Evolutionary conservation across 2,329 filamentous ascomycete species (phyloP), one percentile per base, ranked within the genome.

Genomic region (Paecilomyces niveus): DNA sequence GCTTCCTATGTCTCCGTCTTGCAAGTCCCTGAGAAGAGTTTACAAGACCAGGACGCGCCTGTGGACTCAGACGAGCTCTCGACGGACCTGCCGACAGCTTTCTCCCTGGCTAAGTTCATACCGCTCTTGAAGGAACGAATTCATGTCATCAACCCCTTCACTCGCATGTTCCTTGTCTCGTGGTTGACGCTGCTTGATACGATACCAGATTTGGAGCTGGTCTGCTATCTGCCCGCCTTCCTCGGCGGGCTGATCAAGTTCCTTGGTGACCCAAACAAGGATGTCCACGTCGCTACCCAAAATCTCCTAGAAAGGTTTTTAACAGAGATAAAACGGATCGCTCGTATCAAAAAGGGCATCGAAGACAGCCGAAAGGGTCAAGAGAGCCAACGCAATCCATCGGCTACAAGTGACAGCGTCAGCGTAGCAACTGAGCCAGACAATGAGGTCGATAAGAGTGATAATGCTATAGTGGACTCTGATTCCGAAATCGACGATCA

Each of bases 151-250:
- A 97, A 96, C 68, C 92, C 95, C 0, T 97, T 95, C 70, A 97
- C 93, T 3, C 84, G 94, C 55, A 96, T 90, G 13, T 99, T 99
- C 67, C 81, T 99, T 13, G 94, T 99, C 2, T 92, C 91, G 32
- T 99, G 94, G 94, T 90, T 99, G 59, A 95, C 89, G 3, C 77
- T 99, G 15, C 81, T 99, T 21, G 94, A 99, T 72, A 97, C 92
- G 1, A 97, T 99, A 65, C 94, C 94, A 0, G 95, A 99, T 70
- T 80, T 99, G 50, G 95, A 99, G 73, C 85, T 99, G 21, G 93
- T 99, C 39, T 89, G 90, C 3, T 96, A 92, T 71, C 79, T 99
- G 24, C 95, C 94, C 1, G 91, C 93, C 54, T 99, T 99, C 68
- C 80, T 99, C 1, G 89, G 86, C 26, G 94, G 93, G 0, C 78